Base-by-base conservation (phyloP, 768 basidiomycete genomes). In the Xerocomellus amylosporus region DNA sequence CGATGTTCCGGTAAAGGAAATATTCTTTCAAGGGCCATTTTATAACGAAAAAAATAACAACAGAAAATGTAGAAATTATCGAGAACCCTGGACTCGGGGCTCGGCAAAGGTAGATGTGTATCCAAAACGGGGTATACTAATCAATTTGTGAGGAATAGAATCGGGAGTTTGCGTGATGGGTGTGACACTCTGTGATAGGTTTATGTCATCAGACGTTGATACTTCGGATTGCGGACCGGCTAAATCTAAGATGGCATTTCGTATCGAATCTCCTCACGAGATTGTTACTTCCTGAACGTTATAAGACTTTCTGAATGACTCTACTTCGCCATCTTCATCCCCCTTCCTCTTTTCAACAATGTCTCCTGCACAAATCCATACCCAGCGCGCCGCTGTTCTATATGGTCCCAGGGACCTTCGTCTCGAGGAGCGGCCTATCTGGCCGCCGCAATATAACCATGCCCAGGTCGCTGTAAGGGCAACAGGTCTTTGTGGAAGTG, bases 401-500 rank as follows among this genome's bases (percentile, higher is more conserved):
- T 81, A 92, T 64, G 91, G 89, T 19, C 78, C 90, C 50, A 82
- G 81, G 62, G 93, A 96, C 75, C 81, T 98, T 58, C 87, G 85
- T 59, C 62, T 88, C 65, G 91, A 93, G 66, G 74, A 86, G 38
- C 85, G 93, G 60, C 77, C 79, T 42, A 71, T 88, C 58, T 86
- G 84, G 78, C 80, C 86, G 0, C 95, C 94, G 22, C 75, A 78
- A 19, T 72, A 79, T 22, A 84, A 84, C 61, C 82, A 92, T 31
- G 92, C 83, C 41, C 91, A 94, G 74, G 84, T 98, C 67, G 78
- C 82, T 55, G 77, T 96, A 58, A 76, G 79, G 52, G 77, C 89
- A 39, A 98, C 95, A 5, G 96, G 96, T 55, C 83, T 98, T 49
- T 98, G 95, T 64, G 95, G 95, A 55, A 85, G 83, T 53, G 91